Evolutionary conservation across 2,329 filamentous ascomycete species (phyloP).

Genomic region (Diaporthe ilicicola): DNA sequence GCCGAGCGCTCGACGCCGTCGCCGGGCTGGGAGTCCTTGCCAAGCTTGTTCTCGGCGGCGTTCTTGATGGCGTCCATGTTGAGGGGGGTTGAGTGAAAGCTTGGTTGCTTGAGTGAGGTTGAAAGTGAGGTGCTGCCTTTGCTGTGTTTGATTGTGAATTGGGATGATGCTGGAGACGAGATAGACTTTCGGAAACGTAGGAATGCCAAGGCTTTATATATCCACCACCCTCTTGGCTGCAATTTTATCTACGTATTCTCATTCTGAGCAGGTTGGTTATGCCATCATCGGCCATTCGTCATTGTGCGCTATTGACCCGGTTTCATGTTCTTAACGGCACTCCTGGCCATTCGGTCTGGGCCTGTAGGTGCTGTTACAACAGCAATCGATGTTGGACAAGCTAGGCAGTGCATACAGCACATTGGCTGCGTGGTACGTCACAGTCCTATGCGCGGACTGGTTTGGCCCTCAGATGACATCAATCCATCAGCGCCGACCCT

Average conservation of each 20-base stretch:
- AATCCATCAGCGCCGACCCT: slow-evolving; percentile 8
- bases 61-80: slow-evolving; percentile 30
- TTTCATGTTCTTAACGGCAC: not conserved
- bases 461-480: slow-evolving; percentile 25
- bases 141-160: not conserved
- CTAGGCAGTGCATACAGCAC: not conserved
- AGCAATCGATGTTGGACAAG: not conserved
- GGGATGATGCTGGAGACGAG: not conserved
- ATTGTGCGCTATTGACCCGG: not conserved
- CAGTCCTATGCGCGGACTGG: not conserved
- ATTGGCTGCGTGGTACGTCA: slow-evolving; percentile 19
- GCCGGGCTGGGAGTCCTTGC: slow-evolving; percentile 36
- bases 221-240: not conserved
- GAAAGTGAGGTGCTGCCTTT: not conserved
- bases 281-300: not conserved
- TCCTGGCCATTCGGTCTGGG: not conserved
- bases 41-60: slow-evolving; percentile 29
- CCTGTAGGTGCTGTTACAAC: not conserved
- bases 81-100: not conserved
- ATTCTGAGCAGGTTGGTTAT: not conserved
- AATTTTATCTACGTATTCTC: not conserved
- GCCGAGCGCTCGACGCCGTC: slow-evolving; percentile 33
- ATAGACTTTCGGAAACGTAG: not conserved
- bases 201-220: not conserved
- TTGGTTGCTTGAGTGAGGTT: not conserved